A percentile compares a stretch with the other conserved stretches of the same genome.
Conservation (phyloP, 768 basidiomycete species). For the Leccinum sublutescens region DNA sequence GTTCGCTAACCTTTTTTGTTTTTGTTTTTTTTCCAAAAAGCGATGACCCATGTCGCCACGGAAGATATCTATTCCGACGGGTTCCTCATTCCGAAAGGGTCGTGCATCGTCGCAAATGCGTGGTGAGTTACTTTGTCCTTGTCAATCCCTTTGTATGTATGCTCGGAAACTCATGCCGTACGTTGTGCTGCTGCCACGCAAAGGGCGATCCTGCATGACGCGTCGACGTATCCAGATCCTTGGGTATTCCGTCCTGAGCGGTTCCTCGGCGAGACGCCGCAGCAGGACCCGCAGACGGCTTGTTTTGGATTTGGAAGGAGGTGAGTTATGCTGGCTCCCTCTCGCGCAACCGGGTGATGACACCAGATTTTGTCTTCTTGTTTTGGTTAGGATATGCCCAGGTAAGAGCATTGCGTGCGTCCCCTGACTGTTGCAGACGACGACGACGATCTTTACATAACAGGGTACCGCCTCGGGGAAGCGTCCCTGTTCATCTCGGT, state of each 20-base stretch:
- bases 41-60: slow-evolving; percentile 13
- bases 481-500: slow-evolving; percentile 25
- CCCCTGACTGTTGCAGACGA: background rate
- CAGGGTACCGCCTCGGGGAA: slow-evolving; percentile 32
- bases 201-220: slow-evolving; percentile 54
- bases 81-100: slow-evolving; percentile 26
- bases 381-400: slow-evolving; percentile 17
- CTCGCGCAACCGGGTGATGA: background rate
- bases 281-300: slow-evolving; percentile 15
- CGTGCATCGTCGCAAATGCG: slow-evolving; percentile 19
- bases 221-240: slow-evolving; percentile 36
- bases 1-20: background rate
- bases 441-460: background rate
- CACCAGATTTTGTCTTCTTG: background rate
- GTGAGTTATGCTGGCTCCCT: slow-evolving; percentile 1
- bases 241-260: slow-evolving; percentile 35
- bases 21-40: background rate
- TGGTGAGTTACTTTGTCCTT: slow-evolving; percentile 20
- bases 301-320: slow-evolving; percentile 33
- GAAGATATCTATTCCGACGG: slow-evolving; percentile 21
- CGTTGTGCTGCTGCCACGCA: background rate
- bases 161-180: background rate
- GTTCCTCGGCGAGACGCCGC: slow-evolving; percentile 24
- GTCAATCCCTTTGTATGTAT: background rate
- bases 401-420: slow-evolving; percentile 5